Evolutionary conservation across 75 land plant genomes (phyloP).

Genomic region (Chamaecyparis obtusa): DNA sequence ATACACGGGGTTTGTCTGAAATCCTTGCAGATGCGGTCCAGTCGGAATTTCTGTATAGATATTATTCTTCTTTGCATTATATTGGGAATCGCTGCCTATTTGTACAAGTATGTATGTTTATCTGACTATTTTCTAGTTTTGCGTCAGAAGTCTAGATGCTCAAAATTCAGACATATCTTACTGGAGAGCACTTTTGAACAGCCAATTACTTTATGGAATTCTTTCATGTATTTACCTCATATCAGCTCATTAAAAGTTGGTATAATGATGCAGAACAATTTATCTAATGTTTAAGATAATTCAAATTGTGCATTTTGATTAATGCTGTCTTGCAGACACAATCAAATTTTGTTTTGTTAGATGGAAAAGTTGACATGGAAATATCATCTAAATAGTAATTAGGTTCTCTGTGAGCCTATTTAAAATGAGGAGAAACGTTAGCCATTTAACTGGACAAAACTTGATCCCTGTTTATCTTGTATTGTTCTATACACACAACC

Average conservation of each 20-base stretch:
- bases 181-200: neutral
- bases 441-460: neutral
- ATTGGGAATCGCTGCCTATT: slow-evolving; percentile 79
- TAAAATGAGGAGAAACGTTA: neutral
- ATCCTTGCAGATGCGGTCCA: slow-evolving; percentile 69
- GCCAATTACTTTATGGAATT: neutral
- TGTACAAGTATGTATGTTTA: slow-evolving; percentile 64
- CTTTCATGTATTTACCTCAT: neutral
- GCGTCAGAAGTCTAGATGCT: neutral
- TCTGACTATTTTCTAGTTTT: neutral
- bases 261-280: neutral
- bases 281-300: neutral
- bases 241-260: neutral
- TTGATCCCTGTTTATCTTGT: neutral
- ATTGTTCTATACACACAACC: neutral
- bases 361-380: neutral
- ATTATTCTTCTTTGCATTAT: slow-evolving; percentile 76
- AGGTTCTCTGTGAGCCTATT: neutral
- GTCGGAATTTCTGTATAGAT: slow-evolving; percentile 82
- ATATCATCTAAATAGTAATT: neutral
- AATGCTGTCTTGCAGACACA: neutral
- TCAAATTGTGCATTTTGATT: neutral
- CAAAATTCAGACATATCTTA: neutral
- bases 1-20: neutral
- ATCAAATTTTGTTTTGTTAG: neutral